These are phyloP conservation scores for Erodium texanum DNA, from an alignment of 441 rosid genomes.

Conservation along the genomic window DNA sequence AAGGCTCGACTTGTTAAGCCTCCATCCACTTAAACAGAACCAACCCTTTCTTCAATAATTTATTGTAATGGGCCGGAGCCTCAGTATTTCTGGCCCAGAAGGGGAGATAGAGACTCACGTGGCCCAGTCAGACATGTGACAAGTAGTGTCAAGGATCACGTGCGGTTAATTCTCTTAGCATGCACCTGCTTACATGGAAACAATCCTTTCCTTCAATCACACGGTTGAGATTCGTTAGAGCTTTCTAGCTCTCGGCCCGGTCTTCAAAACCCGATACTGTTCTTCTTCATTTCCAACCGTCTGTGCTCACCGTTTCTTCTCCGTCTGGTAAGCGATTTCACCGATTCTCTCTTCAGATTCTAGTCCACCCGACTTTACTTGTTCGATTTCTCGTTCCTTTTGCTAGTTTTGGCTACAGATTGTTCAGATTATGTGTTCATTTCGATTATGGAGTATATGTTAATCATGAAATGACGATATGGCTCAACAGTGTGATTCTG, in stretches of 20 bases:
- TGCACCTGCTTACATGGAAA: too few species aligned
- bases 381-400: neutral
- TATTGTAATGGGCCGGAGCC: too few species aligned
- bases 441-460: neutral
- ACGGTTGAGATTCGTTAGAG: too few species aligned
- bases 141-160: too few species aligned
- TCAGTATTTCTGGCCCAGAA: too few species aligned
- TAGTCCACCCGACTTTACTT: neutral
- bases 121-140: too few species aligned
- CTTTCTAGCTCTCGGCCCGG: neutral
- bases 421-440: neutral
- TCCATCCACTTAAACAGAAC: too few species aligned
- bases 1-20: too few species aligned
- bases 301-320: neutral
- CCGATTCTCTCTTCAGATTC: neutral
- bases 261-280: conserved; percentile 7
- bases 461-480: neutral
- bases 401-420: neutral
- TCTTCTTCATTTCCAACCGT: neutral
- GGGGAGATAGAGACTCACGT: too few species aligned
- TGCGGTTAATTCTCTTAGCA: too few species aligned
- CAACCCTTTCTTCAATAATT: too few species aligned
- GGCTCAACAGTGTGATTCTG: neutral
- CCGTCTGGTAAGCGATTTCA: conserved; percentile 16
- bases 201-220: too few species aligned